Evolutionary conservation across 2,329 filamentous ascomycete species (phyloP).

Genomic region (Fusarium temperatum): DNA sequence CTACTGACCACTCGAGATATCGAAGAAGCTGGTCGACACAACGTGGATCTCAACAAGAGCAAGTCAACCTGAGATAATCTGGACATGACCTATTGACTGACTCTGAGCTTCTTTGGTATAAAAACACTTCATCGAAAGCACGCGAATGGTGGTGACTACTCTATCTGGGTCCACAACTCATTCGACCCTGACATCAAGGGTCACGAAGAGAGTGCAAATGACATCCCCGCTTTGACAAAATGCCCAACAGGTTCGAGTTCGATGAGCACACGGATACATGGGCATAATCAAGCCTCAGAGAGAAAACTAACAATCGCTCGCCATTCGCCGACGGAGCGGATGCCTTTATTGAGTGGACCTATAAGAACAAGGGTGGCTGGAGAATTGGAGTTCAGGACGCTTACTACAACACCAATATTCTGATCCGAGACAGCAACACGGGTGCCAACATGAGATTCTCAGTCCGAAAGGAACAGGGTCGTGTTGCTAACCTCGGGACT

Average conservation of each 20-base stretch:
- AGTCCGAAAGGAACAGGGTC: not conserved
- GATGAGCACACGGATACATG: accelerated
- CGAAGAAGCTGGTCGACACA: not conserved
- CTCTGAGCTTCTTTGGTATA: not conserved
- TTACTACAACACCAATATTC: not conserved
- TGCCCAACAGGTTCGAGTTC: not conserved
- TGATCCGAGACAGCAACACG: not conserved
- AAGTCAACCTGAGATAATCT: not conserved
- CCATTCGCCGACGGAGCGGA: not conserved
- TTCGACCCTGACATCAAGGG: not conserved
- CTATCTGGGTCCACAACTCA: not conserved
- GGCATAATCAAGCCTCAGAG: accelerated
- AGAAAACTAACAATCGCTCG: not conserved
- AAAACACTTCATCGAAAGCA: not conserved
- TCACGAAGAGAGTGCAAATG: not conserved
- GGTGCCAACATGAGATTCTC: not conserved
- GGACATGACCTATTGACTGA: not conserved
- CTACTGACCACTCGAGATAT: not conserved
- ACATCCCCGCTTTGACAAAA: not conserved
- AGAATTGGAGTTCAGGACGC: not conserved
- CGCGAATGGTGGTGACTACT: not conserved
- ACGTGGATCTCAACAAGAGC: not conserved
- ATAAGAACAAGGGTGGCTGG: not conserved
- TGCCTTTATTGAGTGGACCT: not conserved
- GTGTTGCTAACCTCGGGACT: not conserved